Evolutionary conservation across 2,329 filamentous ascomycete species (phyloP).

Genomic region (Alternaria ventricosa): DNA sequence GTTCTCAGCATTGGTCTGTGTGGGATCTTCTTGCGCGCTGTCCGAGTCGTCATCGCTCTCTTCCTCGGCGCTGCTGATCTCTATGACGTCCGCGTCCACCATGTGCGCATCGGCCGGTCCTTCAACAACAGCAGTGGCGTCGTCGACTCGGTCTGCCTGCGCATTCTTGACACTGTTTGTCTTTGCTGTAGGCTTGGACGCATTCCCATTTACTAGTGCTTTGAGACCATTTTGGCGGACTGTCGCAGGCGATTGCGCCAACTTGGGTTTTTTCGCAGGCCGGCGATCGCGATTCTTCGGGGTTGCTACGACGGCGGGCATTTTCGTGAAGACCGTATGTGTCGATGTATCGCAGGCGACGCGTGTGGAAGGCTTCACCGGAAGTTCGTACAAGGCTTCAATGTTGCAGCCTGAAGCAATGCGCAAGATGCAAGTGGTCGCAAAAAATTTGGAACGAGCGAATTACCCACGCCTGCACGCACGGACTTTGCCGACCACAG

Average conservation of each 20-base stretch:
- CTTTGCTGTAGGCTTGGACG: slow-evolving; percentile 53
- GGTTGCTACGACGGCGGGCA: slow-evolving; percentile 43
- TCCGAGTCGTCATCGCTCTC: slow-evolving; percentile 45
- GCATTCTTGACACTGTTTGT: slow-evolving; percentile 61
- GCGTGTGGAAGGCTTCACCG: not conserved
- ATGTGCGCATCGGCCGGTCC: slow-evolving; percentile 53
- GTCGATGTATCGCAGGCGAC: not conserved
- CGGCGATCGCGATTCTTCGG: slow-evolving; percentile 37
- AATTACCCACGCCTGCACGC: slow-evolving; percentile 14
- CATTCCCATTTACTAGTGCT: slow-evolving; percentile 36
- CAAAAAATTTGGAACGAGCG: slow-evolving; percentile 26
- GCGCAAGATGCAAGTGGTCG: slow-evolving; percentile 26
- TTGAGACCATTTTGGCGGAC: slow-evolving; percentile 40
- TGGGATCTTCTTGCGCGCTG: slow-evolving; percentile 24
- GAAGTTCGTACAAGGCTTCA: slow-evolving; percentile 7
- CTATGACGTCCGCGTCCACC: slow-evolving; percentile 50
- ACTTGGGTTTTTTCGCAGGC: slow-evolving; percentile 48
- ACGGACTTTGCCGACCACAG: not conserved
- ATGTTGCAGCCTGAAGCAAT: slow-evolving; percentile 32
- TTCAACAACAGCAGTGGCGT: slow-evolving; percentile 62
- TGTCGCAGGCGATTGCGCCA: slow-evolving; percentile 36
- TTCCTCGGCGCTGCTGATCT: slow-evolving; percentile 58
- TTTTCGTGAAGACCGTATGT: slow-evolving; percentile 7
- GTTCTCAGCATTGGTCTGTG: slow-evolving; percentile 30
- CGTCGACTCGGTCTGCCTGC: slow-evolving; percentile 62